Evolutionary conservation across 768 basidiomycete genomes (phyloP).

Genomic region (Chalciporus chontae): DNA sequence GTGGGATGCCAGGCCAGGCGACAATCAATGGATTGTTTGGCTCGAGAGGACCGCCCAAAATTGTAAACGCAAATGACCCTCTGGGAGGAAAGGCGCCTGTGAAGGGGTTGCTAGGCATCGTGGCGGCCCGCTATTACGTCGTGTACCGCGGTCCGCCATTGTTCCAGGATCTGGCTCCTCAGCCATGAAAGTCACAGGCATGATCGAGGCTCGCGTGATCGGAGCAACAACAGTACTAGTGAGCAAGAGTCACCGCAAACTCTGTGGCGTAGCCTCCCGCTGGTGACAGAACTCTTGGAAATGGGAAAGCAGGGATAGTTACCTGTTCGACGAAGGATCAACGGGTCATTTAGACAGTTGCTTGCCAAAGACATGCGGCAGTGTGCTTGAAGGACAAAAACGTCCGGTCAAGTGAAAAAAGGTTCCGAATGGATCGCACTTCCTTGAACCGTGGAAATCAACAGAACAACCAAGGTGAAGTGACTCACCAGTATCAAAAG

Average conservation of each 20-base stretch:
- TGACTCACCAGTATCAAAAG: conserved; percentile 2
- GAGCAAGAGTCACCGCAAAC: not conserved
- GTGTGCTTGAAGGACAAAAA: not conserved
- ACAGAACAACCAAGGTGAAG: not conserved
- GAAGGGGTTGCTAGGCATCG: not conserved
- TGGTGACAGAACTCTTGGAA: not conserved
- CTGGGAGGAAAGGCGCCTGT: not conserved
- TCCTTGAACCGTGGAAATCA: too few relatives aligned
- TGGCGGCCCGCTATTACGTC: not conserved
- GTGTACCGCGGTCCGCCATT: too few relatives aligned
- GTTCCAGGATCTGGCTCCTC: too few relatives aligned
- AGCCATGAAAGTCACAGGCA: too few relatives aligned
- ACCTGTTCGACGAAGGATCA: not conserved
- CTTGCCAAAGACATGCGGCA: not conserved
- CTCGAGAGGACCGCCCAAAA: not conserved
- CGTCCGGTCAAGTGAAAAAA: not conserved
- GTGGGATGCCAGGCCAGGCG: not conserved
- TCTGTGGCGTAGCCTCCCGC: not conserved
- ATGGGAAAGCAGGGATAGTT: too few relatives aligned
- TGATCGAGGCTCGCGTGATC: too few relatives aligned
- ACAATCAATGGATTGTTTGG: not conserved
- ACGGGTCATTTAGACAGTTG: not conserved
- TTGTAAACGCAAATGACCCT: not conserved
- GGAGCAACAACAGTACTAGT: too few relatives aligned
- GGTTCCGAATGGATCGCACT: not conserved